Evolutionary conservation across 78 protist species (phyloP).

Genomic region (Dictyostelium firmibasis): DNA sequence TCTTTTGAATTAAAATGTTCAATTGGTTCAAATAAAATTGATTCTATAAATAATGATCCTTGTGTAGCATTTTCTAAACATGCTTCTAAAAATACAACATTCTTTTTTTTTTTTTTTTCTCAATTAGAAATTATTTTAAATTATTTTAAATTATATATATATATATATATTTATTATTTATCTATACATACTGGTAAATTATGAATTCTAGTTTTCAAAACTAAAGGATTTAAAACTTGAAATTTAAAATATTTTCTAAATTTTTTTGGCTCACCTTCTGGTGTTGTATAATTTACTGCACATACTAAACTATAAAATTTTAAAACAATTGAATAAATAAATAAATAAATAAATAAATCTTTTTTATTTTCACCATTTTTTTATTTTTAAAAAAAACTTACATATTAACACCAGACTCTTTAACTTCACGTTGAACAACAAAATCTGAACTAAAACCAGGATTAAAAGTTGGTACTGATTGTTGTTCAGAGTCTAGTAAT

Average conservation of each 20-base stretch:
- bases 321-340: too few relatives aligned
- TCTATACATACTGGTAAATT: constrained; percentile 53
- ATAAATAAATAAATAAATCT: too few relatives aligned
- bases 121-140: too few relatives aligned
- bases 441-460: constrained; percentile 76
- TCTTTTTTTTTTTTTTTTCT: neutral
- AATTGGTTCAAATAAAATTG: constrained; percentile 59
- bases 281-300: constrained; percentile 71
- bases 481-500: constrained; percentile 45
- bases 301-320: constrained; percentile 45
- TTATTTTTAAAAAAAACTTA: neutral
- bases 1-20: constrained; percentile 18
- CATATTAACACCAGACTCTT: constrained; percentile 77
- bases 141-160: too few relatives aligned
- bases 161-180: neutral
- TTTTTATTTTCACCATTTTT: too few relatives aligned
- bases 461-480: constrained; percentile 36
- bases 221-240: constrained; percentile 77
- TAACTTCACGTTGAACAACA: constrained; percentile 74
- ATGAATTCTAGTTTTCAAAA: constrained; percentile 68
- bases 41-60: constrained; percentile 48
- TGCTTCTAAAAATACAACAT: constrained; percentile 61
- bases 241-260: constrained; percentile 81
- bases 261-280: constrained; percentile 52
- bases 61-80: constrained; percentile 78